Conservation (phyloP, 768 basidiomycete genomes). For the Phanerochaete sordida region DNA sequence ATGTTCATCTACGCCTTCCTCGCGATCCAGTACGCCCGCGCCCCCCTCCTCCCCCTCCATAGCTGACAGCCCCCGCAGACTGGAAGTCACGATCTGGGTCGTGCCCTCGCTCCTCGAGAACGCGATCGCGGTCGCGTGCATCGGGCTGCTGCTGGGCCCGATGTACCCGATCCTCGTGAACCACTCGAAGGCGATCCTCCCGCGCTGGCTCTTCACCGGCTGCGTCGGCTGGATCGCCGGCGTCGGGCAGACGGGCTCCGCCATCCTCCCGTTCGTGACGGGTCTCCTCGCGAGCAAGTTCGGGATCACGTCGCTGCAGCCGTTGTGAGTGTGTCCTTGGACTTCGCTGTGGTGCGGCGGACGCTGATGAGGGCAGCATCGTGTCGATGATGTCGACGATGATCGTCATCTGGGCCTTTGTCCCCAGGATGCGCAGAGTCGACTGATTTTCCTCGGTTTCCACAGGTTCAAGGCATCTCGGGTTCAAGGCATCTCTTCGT, state of each 20-base stretch:
- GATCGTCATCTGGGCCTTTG: slow-evolving; percentile 53
- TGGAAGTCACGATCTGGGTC: slow-evolving; percentile 52
- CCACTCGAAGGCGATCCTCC: slow-evolving; percentile 62
- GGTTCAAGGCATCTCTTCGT: no score
- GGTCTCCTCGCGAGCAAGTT: slow-evolving; percentile 62
- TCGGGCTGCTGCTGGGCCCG: slow-evolving; percentile 42
- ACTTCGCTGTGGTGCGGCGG: background rate
- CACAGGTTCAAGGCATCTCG: background rate
- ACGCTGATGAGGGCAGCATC: slow-evolving; percentile 32
- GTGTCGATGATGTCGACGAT: slow-evolving; percentile 60
- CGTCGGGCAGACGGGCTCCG: slow-evolving; percentile 66
- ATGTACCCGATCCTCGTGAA: slow-evolving; percentile 64
- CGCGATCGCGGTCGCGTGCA: slow-evolving; percentile 40
- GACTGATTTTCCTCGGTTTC: background rate
- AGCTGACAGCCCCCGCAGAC: slow-evolving; percentile 17
- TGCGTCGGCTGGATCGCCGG: slow-evolving; percentile 39
- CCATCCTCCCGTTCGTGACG: slow-evolving; percentile 69
- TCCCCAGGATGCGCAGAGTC: slow-evolving; percentile 32
- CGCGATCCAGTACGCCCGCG: slow-evolving; percentile 20
- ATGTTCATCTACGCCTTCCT: slow-evolving; percentile 23
- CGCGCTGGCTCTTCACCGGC: slow-evolving; percentile 62
- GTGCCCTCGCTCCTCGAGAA: slow-evolving; percentile 48
- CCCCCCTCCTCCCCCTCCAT: background rate
- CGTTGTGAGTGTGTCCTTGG: slow-evolving; percentile 42
- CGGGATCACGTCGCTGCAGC: slow-evolving; percentile 59